Percentiles rank a stretch among this genome's conserved stretches.
phyloP scores from a whole-genome alignment of 352 stramenopile species.

The Pythium pectinolyticum region DNA sequence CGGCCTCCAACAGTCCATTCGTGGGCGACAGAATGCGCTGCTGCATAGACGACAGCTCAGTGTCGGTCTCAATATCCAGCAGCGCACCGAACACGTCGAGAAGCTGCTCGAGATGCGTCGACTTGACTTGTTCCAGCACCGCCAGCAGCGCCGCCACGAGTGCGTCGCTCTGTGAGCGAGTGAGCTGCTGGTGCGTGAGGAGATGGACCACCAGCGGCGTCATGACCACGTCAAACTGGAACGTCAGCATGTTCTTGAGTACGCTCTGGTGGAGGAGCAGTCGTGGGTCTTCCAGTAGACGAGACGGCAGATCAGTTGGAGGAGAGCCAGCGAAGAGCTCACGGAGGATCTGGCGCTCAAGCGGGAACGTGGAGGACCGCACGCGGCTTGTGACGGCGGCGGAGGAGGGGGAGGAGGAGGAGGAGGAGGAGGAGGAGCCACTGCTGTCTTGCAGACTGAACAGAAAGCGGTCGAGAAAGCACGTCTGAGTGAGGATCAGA shows the following conservation, averaged over 20 bases:
- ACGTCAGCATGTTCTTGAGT: conserved; percentile 48
- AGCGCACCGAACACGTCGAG: conserved; percentile 43
- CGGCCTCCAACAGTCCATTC: conserved; percentile 55
- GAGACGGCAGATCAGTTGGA: background rate
- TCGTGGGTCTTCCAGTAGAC: conserved; percentile 33
- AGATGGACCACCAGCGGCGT: conserved; percentile 26
- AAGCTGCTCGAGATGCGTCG: conserved; percentile 41
- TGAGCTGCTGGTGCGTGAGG: conserved; percentile 4
- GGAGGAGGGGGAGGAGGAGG: too few relatives aligned
- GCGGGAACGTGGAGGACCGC: conserved; percentile 29
- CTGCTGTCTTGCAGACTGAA: conserved; percentile 33
- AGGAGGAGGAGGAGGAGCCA: too few relatives aligned
- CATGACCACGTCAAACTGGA: conserved; percentile 36
- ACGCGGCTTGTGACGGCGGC: conserved; percentile 26
- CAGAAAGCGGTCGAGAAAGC: conserved; percentile 56
- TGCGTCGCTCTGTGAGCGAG: conserved; percentile 37
- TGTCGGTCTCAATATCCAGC: conserved; percentile 27
- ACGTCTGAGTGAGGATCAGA: conserved; percentile 30
- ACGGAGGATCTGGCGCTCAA: conserved; percentile 25
- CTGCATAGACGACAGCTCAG: conserved; percentile 22
- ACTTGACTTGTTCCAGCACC: conserved; percentile 68
- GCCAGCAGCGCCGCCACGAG: conserved; percentile 54
- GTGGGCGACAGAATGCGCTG: conserved; percentile 57
- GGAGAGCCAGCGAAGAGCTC: background rate
- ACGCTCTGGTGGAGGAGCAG: conserved; percentile 44